Evolutionary conservation across 1,284 basidiomycete genomes (phyloP), one percentile per base, ranked within the genome.

Genomic region (Kalmanozyma brasiliensis): DNA sequence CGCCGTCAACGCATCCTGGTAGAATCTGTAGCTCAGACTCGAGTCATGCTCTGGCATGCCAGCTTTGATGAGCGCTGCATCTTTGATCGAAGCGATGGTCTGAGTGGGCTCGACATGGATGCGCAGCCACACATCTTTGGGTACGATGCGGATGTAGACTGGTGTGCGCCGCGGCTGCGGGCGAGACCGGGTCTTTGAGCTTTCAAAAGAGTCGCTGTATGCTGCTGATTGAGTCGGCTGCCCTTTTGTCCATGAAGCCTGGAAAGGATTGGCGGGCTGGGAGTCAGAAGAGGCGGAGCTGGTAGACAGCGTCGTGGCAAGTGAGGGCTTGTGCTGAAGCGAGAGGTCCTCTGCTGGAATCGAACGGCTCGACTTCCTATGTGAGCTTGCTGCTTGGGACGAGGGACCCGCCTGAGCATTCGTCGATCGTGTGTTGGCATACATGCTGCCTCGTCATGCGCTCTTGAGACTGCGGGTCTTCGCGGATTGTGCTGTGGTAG

Each of bases 121-220:
- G 17, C 75, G 52, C 6, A 77, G 30, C 73, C 74, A 77, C 3
- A 74, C 43, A 38, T 77, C 75, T 26, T 73, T 75, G 26, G 74
- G 75, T 1, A 77, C 73, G 24, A 77, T 61, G 23, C 75, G 69
- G 22, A 77, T 47, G 45, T 77, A 72, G 48, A 77, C 24, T 8
- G 75, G 73, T 6, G 76, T 49, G 1, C 46, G 41, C 11, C 49
- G 41, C 0, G 43, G 6, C 26, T 23, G 42, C 32, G 40, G 23
- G 4, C 20, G 24, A 5, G 40, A 8, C 20, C 40, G 30, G 11
- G 24, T 22, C 13, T 40, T 30, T 24, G 26, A 41, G 32, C 33
- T 56, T 3, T 41, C 24, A 6, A 44, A 19, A 0, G 53, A 17
- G 14, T 49, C 40, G 22, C 34, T 8, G 19, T 24, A 22, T 8